Percentiles rank a stretch among this genome's conserved stretches.
phyloP scores from a whole-genome alignment of 192 early-diverging fungal species.

The Backusella australiensis region DNA sequence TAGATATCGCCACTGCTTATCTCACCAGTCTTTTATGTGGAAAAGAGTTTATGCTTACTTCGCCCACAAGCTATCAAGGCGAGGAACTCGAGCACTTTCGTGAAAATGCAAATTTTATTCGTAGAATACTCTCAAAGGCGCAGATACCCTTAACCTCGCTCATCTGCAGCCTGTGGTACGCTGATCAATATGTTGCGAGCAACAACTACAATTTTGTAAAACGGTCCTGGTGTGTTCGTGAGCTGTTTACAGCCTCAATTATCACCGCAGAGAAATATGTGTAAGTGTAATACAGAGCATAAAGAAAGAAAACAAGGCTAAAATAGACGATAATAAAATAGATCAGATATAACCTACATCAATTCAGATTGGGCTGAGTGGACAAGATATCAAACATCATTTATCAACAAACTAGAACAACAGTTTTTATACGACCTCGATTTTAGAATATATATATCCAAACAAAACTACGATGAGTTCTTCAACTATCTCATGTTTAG shows the following conservation, averaged over 20 bases:
- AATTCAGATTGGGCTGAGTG: constrained; percentile 51
- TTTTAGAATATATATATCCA: constrained; percentile 41
- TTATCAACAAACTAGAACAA: constrained; percentile 41
- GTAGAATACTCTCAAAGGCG: constrained; percentile 41
- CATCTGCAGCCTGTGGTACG: constrained; percentile 45
- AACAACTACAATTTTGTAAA: constrained; percentile 9
- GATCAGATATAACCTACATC: constrained; percentile 42
- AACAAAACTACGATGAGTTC: constrained; percentile 42
- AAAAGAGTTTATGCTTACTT: constrained; percentile 25
- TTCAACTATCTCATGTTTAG: constrained; percentile 44
- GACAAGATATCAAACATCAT: constrained; percentile 21
- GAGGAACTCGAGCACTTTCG: not conserved
- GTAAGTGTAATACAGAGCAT: constrained; percentile 11
- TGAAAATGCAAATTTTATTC: constrained; percentile 46
- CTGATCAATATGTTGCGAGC: constrained; percentile 42
- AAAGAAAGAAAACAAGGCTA: not conserved
- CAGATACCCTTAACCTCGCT: constrained; percentile 50
- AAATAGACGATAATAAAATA: not conserved
- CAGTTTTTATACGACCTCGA: constrained; percentile 42
- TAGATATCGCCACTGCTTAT: constrained; percentile 49
- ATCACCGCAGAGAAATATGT: constrained; percentile 54
- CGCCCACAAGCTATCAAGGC: not conserved
- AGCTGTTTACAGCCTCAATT: constrained; percentile 45
- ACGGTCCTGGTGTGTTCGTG: constrained; percentile 37
- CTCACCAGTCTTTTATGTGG: constrained; percentile 46